Percentiles rank a stretch among this genome's conserved stretches.
These are phyloP conservation scores for Cydonia oblonga DNA, from an alignment of 331 rosid genomes.

Conservation along the genomic window DNA sequence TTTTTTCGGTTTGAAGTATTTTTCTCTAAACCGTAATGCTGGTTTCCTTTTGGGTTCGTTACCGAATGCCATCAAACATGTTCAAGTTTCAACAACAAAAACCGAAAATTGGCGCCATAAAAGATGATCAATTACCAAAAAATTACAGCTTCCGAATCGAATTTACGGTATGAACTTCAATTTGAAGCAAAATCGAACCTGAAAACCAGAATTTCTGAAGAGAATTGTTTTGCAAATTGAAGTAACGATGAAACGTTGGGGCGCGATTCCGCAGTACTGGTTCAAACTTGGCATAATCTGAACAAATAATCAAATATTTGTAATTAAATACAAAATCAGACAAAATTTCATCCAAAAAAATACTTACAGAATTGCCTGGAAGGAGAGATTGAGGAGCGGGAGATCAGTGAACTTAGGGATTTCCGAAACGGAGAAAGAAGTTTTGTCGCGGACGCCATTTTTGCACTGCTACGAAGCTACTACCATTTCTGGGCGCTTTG, in stretches of 20 bases:
- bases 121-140: not conserved
- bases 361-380: conserved; percentile 19
- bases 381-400: conserved; percentile 9
- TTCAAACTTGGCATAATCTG: conserved; percentile 28
- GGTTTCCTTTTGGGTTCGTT: not conserved
- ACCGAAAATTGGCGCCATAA: not conserved
- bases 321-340: not conserved
- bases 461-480: not conserved
- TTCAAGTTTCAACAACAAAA: not conserved
- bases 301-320: not conserved
- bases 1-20: no score
- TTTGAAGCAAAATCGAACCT: conserved; percentile 10
- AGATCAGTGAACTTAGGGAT: conserved; percentile 3
- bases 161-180: not conserved
- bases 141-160: not conserved
- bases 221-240: conserved; percentile 6
- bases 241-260: conserved; percentile 12
- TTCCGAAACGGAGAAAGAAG: conserved; percentile 20
- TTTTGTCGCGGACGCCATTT: conserved; percentile 9
- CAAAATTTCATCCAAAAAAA: not conserved
- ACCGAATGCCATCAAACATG: not conserved
- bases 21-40: no score
- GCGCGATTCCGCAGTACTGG: conserved; percentile 18
- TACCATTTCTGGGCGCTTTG: not conserved
- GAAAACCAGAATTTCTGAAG: conserved; percentile 21